Percentiles rank a stretch among this genome's conserved stretches.
Conservation (phyloP, 306 rosid genomes). For the Vigna trinervia region DNA sequence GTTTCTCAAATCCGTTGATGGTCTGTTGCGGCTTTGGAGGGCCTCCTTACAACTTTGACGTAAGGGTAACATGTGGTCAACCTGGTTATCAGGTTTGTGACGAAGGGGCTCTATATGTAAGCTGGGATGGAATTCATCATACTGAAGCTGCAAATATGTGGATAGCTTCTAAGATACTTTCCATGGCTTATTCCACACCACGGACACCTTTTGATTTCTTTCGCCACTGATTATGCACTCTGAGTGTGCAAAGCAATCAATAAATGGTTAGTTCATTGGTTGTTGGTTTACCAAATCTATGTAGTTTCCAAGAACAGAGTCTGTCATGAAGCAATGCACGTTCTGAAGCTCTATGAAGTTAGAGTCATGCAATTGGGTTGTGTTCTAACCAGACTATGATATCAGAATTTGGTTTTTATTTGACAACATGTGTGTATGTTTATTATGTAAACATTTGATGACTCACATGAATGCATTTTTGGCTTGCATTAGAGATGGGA, state of each 20-base stretch:
- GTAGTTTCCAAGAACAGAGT: constrained; percentile 37
- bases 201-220: constrained; percentile 73
- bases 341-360: constrained; percentile 7
- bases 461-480: constrained; percentile 20
- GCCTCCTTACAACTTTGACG: constrained; percentile 84
- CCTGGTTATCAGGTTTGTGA: constrained; percentile 73
- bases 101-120: constrained; percentile 63
- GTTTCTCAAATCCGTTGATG: constrained; percentile 79
- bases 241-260: constrained; percentile 17
- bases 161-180: constrained; percentile 69
- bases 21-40: constrained; percentile 94
- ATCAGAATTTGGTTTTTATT: neutral
- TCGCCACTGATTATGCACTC: constrained; percentile 42
- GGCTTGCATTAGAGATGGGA: neutral
- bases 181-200: constrained; percentile 74
- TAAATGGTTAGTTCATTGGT: constrained; percentile 15
- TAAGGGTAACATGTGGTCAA: constrained; percentile 73
- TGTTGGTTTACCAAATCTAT: constrained; percentile 15
- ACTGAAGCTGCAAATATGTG: constrained; percentile 79
- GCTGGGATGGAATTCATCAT: constrained; percentile 88
- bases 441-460: constrained; percentile 1
- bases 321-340: neutral
- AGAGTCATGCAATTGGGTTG: constrained; percentile 32
- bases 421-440: constrained; percentile 25
- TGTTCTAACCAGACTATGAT: constrained; percentile 12